These are phyloP conservation scores for Phialophora macrospora DNA, from an alignment of 2,329 filamentous ascomycete genomes.

Conservation along the genomic window DNA sequence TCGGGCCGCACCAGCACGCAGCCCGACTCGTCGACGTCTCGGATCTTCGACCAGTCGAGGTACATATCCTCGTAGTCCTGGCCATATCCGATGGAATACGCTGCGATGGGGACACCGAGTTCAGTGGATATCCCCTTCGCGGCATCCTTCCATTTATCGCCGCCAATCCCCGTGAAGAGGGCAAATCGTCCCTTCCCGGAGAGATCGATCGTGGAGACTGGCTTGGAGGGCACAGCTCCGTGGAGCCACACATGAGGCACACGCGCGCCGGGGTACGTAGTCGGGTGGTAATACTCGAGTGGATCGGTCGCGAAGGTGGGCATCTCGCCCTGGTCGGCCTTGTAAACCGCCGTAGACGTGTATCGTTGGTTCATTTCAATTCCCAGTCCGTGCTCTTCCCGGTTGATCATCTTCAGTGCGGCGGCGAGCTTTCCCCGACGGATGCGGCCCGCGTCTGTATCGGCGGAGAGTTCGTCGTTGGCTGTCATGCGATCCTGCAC, in stretches of 20 bases:
- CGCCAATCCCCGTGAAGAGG: slow-evolving; percentile 61
- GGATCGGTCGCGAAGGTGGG: slow-evolving; percentile 44
- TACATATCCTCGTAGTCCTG: slow-evolving; percentile 67
- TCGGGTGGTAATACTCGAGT: slow-evolving; percentile 51
- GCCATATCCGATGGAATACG: slow-evolving; percentile 60
- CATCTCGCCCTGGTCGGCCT: slow-evolving; percentile 48
- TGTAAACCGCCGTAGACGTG: slow-evolving; percentile 49
- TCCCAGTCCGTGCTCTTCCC: slow-evolving; percentile 62
- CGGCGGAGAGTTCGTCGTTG: slow-evolving; percentile 50
- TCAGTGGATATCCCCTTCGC: slow-evolving; percentile 47
- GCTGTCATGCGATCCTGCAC: slow-evolving; percentile 47
- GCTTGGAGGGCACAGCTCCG: slow-evolving; percentile 48
- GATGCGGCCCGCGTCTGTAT: slow-evolving; percentile 46
- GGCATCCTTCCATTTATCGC: slow-evolving; percentile 58
- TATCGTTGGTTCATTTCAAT: slow-evolving; percentile 66
- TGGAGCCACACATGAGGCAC: slow-evolving; percentile 68
- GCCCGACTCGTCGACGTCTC: slow-evolving; percentile 63
- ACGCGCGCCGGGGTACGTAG: slow-evolving; percentile 63
- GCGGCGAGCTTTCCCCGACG: slow-evolving; percentile 49
- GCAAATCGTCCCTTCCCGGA: slow-evolving; percentile 60
- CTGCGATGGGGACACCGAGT: slow-evolving; percentile 55
- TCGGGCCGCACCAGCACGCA: slow-evolving; percentile 64
- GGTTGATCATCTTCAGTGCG: slow-evolving; percentile 51
- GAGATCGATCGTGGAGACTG: slow-evolving; percentile 64
- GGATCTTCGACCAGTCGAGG: slow-evolving; percentile 60